These are phyloP conservation scores for Pseudogymnoascus verrucosus DNA, from an alignment of 2,329 filamentous ascomycete genomes.

Conservation along the genomic window DNA sequence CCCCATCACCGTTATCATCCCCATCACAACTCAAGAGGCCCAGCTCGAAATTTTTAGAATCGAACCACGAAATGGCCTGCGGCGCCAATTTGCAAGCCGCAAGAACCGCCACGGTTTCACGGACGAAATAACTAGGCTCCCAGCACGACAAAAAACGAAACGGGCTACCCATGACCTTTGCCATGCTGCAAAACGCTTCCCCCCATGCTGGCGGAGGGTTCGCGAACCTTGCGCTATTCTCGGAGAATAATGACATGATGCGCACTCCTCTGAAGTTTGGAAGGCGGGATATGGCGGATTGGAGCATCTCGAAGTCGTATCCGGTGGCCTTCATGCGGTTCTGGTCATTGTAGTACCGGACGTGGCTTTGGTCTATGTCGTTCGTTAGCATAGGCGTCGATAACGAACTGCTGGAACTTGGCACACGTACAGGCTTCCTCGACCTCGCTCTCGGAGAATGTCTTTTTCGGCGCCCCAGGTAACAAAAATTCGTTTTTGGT, in stretches of 20 bases:
- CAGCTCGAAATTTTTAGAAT: neutral
- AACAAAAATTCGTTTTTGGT: no score
- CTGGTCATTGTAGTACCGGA: neutral
- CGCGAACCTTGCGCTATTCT: neutral
- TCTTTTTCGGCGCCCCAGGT: no score
- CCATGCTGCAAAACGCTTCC: neutral
- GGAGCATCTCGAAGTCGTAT: neutral
- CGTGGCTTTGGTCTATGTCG: neutral
- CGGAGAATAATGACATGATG: neutral
- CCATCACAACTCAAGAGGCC: neutral
- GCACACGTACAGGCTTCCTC: neutral
- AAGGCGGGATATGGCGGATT: neutral
- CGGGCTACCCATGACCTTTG: neutral
- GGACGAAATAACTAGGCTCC: neutral
- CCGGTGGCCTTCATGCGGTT: neutral
- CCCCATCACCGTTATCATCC: neutral
- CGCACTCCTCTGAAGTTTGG: neutral
- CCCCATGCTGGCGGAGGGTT: neutral
- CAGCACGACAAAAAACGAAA: neutral
- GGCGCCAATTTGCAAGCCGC: neutral
- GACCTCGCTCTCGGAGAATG: neutral
- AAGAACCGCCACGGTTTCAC: neutral
- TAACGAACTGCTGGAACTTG: neutral
- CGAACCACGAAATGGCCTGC: neutral
- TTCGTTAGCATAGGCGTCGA: neutral